Percentiles rank a stretch among this genome's conserved stretches.
Conservation (phyloP, 23 red algal species). For the Pyropia yezoensis region DNA sequence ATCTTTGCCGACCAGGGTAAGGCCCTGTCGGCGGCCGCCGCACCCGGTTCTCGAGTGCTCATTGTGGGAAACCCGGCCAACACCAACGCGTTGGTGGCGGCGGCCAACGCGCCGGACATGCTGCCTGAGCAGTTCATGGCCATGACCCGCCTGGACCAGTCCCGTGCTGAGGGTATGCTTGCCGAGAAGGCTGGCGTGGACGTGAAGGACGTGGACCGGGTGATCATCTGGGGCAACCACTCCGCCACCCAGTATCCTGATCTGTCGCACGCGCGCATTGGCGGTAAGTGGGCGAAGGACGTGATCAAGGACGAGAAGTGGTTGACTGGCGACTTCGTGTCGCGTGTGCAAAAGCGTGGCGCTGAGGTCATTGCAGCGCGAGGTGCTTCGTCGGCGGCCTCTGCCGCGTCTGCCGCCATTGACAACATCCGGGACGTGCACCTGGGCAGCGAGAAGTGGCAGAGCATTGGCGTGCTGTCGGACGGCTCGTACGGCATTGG, state of each 20-base stretch:
- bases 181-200: slow-evolving; percentile 65
- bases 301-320: slow-evolving; percentile 87
- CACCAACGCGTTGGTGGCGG: slow-evolving; percentile 83
- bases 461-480: slow-evolving; percentile 57
- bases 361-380: slow-evolving; percentile 86
- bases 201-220: slow-evolving; percentile 90
- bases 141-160: slow-evolving; percentile 96
- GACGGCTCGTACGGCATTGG: slow-evolving; percentile 80
- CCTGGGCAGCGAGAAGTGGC: slow-evolving; percentile 76
- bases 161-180: slow-evolving; percentile 62
- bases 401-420: slow-evolving; percentile 74
- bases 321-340: slow-evolving; percentile 81
- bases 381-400: slow-evolving; percentile 84
- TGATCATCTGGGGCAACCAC: slow-evolving; percentile 98
- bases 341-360: slow-evolving; percentile 89
- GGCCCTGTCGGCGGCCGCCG: slow-evolving; percentile 61
- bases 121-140: slow-evolving; percentile 79
- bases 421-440: slow-evolving; percentile 80
- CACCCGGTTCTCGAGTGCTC: slow-evolving; percentile 45
- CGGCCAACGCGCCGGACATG: slow-evolving; percentile 89
- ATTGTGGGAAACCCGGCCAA: slow-evolving; percentile 94
- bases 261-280: slow-evolving; percentile 78
- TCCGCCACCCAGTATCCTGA: slow-evolving; percentile 89
- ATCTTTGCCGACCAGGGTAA: slow-evolving; percentile 96
- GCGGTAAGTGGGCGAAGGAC: slow-evolving; percentile 70